Conservation (phyloP, 2,329 filamentous ascomycete genomes). For the Fusarium verrucosum region DNA sequence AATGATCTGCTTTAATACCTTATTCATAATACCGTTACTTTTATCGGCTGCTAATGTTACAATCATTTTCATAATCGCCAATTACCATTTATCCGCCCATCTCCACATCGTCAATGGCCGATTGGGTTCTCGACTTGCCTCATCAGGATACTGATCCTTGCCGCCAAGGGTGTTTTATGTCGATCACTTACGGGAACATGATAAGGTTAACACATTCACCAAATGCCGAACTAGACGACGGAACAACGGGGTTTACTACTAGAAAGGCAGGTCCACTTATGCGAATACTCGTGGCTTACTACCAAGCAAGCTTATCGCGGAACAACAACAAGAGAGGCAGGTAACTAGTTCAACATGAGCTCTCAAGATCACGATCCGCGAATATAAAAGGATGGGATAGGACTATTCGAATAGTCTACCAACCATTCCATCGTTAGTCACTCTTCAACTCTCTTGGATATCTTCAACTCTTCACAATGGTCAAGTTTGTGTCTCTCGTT, state of each 20-base stretch:
- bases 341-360: not conserved
- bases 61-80: not conserved
- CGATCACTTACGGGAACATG: constrained; percentile 25
- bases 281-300: not conserved
- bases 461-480: constrained; percentile 7
- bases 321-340: constrained; percentile 7
- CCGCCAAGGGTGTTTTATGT: constrained; percentile 13
- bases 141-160: constrained; percentile 20
- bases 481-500: constrained; percentile 23
- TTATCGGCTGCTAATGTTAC: not conserved
- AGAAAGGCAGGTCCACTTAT: constrained; percentile 22
- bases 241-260: constrained; percentile 16
- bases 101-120: constrained; percentile 9
- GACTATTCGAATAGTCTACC: not conserved
- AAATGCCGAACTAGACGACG: constrained; percentile 23
- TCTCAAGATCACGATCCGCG: not conserved
- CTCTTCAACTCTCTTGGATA: constrained; percentile 22
- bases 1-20: not conserved
- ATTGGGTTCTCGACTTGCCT: constrained; percentile 25
- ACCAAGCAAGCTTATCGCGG: constrained; percentile 20
- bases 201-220: constrained; percentile 21
- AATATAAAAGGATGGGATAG: constrained; percentile 11
- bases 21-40: not conserved
- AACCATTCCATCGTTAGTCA: constrained; percentile 6
- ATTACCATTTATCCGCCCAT: not conserved